Percentiles rank a stretch among this genome's conserved stretches.
phyloP scores from a whole-genome alignment of 1,139 yeast genomes.

The Pichia sp. region DNA sequence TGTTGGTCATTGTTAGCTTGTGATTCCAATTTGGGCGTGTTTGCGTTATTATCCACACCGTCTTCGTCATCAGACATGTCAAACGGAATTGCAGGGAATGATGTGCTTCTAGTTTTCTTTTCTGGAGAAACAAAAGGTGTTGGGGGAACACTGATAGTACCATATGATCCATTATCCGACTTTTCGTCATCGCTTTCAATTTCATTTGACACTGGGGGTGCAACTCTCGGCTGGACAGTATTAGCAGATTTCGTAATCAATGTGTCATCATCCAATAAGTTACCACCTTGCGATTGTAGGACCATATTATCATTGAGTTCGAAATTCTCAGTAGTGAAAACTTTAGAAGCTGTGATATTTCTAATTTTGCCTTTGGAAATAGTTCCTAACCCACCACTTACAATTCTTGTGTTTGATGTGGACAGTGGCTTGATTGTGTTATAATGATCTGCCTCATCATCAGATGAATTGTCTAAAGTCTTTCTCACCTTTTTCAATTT shows the following conservation, averaged over 20 bases:
- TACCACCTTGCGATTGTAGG: background rate
- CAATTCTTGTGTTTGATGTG: background rate
- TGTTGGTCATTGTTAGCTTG: no score
- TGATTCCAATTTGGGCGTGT: no score
- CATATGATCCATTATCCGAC: no score
- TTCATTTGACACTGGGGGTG: no score
- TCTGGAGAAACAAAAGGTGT: background rate
- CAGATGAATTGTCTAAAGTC: background rate
- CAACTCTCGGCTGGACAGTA: no score
- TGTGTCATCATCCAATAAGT: slow-evolving; percentile 4
- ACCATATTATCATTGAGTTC: background rate
- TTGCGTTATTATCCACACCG: background rate
- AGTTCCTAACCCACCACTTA: slow-evolving; percentile 3
- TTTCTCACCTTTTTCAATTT: background rate
- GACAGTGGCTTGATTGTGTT: background rate
- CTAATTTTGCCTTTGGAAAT: slow-evolving; percentile 8
- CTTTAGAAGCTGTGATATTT: slow-evolving; percentile 3
- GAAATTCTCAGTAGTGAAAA: slow-evolving; percentile 4
- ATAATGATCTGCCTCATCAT: background rate
- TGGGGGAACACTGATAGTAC: no score
- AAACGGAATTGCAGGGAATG: background rate
- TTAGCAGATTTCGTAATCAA: no score
- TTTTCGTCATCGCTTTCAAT: no score
- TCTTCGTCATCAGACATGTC: slow-evolving; percentile 1
- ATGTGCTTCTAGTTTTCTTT: no score